These are phyloP conservation scores for Comarum palustre DNA, from an alignment of 306 rosid species.

Conservation along the genomic window DNA sequence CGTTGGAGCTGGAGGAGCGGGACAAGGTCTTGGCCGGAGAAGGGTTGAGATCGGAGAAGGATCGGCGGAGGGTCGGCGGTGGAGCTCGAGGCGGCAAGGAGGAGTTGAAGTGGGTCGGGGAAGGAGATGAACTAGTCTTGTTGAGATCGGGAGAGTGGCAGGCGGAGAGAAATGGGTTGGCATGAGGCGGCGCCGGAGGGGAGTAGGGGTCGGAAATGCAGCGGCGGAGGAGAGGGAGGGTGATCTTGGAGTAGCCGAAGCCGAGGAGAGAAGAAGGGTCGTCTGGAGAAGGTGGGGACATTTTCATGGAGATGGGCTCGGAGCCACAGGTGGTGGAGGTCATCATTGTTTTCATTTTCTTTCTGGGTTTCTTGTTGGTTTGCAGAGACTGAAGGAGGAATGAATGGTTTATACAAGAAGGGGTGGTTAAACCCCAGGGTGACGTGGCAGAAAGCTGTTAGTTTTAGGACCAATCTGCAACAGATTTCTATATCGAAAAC, in stretches of 20 bases:
- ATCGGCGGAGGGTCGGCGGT: constrained; percentile 16
- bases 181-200: constrained; percentile 2
- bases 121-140: constrained; percentile 2
- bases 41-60: constrained; percentile 25
- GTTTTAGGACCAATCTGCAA: neutral
- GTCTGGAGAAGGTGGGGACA: constrained; percentile 29
- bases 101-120: constrained; percentile 8
- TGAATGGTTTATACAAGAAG: neutral
- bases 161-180: neutral
- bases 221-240: constrained; percentile 26
- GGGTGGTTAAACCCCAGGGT: neutral
- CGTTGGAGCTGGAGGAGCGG: constrained; percentile 20
- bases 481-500: rapidly evolving
- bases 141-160: neutral
- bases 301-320: constrained; percentile 27
- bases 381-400: neutral
- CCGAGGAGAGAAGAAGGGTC: constrained; percentile 15
- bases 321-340: constrained; percentile 16
- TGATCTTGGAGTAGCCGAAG: constrained; percentile 7
- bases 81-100: neutral
- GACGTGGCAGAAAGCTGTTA: neutral
- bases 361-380: neutral
- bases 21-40: constrained; percentile 23
- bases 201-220: constrained; percentile 28
- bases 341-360: neutral